Evolutionary conservation across 352 stramenopile genomes (phyloP), one percentile per base, ranked within the genome.

Genomic region (Globisporangium solare): DNA sequence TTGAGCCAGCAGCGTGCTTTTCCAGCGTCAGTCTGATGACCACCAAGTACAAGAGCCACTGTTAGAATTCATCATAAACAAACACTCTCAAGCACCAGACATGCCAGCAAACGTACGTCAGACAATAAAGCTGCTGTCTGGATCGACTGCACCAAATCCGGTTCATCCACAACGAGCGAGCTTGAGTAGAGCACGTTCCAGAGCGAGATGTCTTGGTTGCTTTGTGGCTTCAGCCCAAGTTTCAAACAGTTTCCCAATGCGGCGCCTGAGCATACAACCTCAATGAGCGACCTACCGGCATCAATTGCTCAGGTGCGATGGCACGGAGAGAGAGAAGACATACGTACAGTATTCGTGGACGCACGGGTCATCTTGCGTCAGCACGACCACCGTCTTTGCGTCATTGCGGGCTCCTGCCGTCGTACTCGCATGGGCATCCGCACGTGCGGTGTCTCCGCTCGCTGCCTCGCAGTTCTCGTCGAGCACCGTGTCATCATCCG

Each of bases 1-100:
- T 91, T 91, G 31, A 94, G 62, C 84, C 84, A 94, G 54, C 78
- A 90, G 7, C 72, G 68, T 12, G 73, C 71, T 51, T 89, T 91
- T 10, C 80, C 84, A 22, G 60, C 64, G 58, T 89, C 79, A 7
- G 67, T 83, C 77, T 89, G 18, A 49, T 7, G 2, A 6, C 27
- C 27, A 35, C 27, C 22, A 39, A n/a, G 20, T 24, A 12, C n/a
- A 37, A 32, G 45, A 35, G 27, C 7, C 27, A 35, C 6, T 35
- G 27, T 35, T 35, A 35, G 27, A 10, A 35, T 35, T 11, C 10
- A 35, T 35, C 7, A 6, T 6, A 35, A 35, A 3, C 15, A 54
- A 3, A 24, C 3, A 43, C 24, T 35, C 2, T 35, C 2, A 35
- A 35, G 27, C 27, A 10, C 27, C 27, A 35, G 27, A 35, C 27